Conservation (phyloP, 2,329 filamentous ascomycete species). For the Raffaelea ambrosiae region DNA sequence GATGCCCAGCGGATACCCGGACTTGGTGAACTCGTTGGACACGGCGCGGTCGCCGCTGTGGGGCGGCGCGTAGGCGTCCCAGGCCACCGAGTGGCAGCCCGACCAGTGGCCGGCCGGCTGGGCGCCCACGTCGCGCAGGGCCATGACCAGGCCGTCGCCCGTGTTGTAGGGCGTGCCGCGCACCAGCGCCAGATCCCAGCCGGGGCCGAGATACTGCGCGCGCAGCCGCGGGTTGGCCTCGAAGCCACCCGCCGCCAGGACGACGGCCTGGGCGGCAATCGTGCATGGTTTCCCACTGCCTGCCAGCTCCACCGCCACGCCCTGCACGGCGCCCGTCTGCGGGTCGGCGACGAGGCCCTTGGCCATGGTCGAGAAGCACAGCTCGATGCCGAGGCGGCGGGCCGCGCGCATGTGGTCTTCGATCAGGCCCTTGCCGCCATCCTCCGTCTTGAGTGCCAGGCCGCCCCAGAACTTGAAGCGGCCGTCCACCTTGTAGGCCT, state of each 20-base stretch:
- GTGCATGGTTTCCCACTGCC: conserved; percentile 10
- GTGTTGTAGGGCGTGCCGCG: conserved; percentile 58
- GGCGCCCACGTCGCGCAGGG: conserved; percentile 41
- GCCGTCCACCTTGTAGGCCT: conserved; percentile 56
- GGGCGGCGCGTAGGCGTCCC: conserved; percentile 53
- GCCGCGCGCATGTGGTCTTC: conserved; percentile 37
- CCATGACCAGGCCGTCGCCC: conserved; percentile 47
- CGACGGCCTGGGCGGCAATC: conserved; percentile 31
- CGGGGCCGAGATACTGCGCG: conserved; percentile 43
- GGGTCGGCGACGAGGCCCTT: conserved; percentile 27
- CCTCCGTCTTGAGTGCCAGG: conserved; percentile 47
- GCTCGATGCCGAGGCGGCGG: conserved; percentile 28
- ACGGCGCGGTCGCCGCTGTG: conserved; percentile 46
- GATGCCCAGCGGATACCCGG: conserved; percentile 57
- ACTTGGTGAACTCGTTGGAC: conserved; percentile 62
- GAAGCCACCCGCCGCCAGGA: conserved; percentile 55
- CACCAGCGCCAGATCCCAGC: conserved; percentile 54
- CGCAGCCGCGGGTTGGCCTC: conserved; percentile 51
- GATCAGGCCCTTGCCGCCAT: conserved; percentile 52
- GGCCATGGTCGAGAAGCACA: conserved; percentile 37
- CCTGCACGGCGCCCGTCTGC: conserved; percentile 20
- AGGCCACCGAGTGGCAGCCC: conserved; percentile 56
- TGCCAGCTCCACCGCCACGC: conserved; percentile 20
- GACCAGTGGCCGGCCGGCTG: conserved; percentile 50
- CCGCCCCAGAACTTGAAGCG: conserved; percentile 60